Conservation (phyloP, 495 filamentous ascomycete genomes). For the Aspergillus cavernicola region DNA sequence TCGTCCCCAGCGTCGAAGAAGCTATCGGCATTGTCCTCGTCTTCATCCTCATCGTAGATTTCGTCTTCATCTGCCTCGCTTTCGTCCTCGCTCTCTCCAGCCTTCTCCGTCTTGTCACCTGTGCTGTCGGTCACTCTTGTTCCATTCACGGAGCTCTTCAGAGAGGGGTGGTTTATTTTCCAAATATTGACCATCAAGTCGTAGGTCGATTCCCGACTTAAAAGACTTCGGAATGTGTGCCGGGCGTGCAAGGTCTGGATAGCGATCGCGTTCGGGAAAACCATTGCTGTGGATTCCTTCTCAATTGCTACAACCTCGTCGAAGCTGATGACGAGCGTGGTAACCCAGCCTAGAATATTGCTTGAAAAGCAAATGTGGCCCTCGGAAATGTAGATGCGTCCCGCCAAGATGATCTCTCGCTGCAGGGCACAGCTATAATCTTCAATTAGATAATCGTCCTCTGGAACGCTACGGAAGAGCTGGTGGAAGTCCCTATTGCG, state of each 20-base stretch:
- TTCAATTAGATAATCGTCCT: slow-evolving; percentile 97
- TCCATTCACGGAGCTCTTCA: slow-evolving; percentile 86
- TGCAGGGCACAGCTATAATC: slow-evolving; percentile 97
- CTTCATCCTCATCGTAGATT: slow-evolving; percentile 73
- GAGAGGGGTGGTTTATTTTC: slow-evolving; percentile 89
- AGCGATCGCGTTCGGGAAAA: slow-evolving; percentile 97
- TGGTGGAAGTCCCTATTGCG: slow-evolving; percentile 93
- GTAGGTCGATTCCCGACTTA: slow-evolving; percentile 92
- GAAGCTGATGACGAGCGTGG: slow-evolving; percentile 94
- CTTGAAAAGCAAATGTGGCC: slow-evolving; percentile 98
- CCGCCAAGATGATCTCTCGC: slow-evolving; percentile 91
- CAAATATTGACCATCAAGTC: slow-evolving; percentile 96
- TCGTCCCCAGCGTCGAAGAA: slow-evolving; percentile 58
- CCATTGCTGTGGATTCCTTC: slow-evolving; percentile 91
- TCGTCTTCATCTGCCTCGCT: slow-evolving; percentile 69
- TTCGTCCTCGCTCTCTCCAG: slow-evolving; percentile 59
- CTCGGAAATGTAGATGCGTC: slow-evolving; percentile 92
- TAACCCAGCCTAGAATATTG: slow-evolving; percentile 98
- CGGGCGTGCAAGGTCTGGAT: slow-evolving; percentile 94
- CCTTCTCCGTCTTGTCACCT: slow-evolving; percentile 85
- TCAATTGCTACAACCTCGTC: slow-evolving; percentile 96
- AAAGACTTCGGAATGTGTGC: slow-evolving; percentile 91
- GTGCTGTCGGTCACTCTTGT: slow-evolving; percentile 75
- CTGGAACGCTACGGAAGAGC: slow-evolving; percentile 91
- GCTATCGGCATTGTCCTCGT: slow-evolving; percentile 53